Conservation (phyloP, 768 basidiomycete species). For the Lentinus tigrinus region DNA sequence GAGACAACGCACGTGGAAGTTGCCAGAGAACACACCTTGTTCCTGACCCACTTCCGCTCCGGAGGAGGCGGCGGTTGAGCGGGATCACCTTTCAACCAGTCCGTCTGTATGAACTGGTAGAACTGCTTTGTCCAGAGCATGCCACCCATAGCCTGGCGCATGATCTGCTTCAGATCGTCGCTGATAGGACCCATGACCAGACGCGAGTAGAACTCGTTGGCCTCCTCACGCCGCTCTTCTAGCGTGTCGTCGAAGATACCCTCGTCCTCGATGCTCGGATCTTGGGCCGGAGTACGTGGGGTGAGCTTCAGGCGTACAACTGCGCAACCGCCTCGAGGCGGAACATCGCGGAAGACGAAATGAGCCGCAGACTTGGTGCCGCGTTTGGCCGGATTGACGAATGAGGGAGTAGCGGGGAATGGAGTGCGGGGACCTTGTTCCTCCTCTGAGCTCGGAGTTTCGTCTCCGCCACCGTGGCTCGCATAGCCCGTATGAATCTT, state of each 20-base stretch:
- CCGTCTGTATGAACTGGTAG: slow-evolving; percentile 93
- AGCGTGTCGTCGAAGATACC: slow-evolving; percentile 83
- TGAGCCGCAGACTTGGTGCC: slow-evolving; percentile 96
- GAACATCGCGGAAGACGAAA: slow-evolving; percentile 84
- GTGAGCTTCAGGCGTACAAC: slow-evolving; percentile 95
- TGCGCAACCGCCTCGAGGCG: slow-evolving; percentile 88
- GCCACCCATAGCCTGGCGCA: slow-evolving; percentile 92
- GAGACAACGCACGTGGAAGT: background rate
- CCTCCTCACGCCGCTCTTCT: slow-evolving; percentile 89
- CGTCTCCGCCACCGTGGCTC: slow-evolving; percentile 20
- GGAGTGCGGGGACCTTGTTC: slow-evolving; percentile 56
- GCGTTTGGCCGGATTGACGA: slow-evolving; percentile 80
- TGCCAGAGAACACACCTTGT: slow-evolving; percentile 52
- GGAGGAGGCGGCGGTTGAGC: slow-evolving; percentile 94
- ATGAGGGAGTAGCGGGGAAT: slow-evolving; percentile 51
- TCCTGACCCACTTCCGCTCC: slow-evolving; percentile 80
- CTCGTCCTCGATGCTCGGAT: slow-evolving; percentile 84
- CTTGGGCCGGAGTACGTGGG: slow-evolving; percentile 67
- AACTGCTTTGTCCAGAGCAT: slow-evolving; percentile 99
- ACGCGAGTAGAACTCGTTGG: slow-evolving; percentile 91
- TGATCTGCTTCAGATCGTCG: slow-evolving; percentile 93
- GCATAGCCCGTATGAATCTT: slow-evolving; percentile 40
- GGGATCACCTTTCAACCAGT: slow-evolving; percentile 95
- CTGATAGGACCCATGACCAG: slow-evolving; percentile 82
- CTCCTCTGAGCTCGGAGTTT: slow-evolving; percentile 40